Conservation (phyloP, 2,329 filamentous ascomycete species). For the Sphaerulina vaccinii region DNA sequence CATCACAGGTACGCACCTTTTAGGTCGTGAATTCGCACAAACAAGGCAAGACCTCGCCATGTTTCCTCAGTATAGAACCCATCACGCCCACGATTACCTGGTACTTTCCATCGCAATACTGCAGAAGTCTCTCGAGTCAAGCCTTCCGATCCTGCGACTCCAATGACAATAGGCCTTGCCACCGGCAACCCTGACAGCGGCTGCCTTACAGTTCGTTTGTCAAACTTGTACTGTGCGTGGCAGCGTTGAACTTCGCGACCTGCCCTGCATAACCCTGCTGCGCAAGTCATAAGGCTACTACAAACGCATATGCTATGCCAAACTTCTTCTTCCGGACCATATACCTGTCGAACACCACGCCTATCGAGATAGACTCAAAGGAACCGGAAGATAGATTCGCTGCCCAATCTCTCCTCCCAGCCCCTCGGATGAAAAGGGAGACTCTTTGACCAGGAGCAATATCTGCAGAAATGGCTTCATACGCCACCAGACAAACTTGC, state of each 20-base stretch:
- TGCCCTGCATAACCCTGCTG: neutral
- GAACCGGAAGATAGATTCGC: neutral
- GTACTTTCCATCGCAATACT: neutral
- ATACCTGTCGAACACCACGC: neutral
- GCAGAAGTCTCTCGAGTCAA: conserved; percentile 1
- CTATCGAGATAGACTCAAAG: neutral
- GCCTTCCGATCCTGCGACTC: neutral
- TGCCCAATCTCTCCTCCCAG: neutral
- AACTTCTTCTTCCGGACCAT: neutral
- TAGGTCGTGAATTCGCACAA: neutral
- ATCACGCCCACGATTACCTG: neutral
- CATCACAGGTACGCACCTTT: neutral
- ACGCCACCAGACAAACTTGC: conserved; percentile 1
- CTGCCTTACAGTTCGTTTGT: neutral
- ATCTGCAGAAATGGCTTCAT: conserved; percentile 4
- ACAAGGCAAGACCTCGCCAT: neutral
- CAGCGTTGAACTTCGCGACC: neutral
- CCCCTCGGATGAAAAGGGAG: neutral
- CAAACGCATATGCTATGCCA: neutral
- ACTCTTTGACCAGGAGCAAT: neutral
- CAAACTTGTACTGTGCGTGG: neutral
- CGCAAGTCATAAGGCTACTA: neutral
- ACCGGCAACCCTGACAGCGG: neutral
- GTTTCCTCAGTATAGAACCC: neutral
- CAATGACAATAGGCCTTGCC: neutral